phyloP scores from a whole-genome alignment of 2,329 filamentous ascomycete species.

The Fusarium sp. region DNA sequence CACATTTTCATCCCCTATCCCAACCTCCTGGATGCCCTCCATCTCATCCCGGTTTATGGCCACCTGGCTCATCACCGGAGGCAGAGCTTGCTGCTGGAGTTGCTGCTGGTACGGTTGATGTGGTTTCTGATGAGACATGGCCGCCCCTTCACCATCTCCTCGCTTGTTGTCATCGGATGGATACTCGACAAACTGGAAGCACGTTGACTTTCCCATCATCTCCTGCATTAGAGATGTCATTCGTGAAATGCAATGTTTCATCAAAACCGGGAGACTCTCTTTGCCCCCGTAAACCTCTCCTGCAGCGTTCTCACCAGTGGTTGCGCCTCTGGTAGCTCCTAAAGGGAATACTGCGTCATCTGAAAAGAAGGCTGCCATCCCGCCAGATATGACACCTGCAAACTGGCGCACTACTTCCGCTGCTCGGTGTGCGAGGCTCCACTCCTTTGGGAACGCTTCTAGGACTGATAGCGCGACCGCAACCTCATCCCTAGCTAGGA shows the following conservation, averaged over 20 bases:
- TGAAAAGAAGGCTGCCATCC: conserved; percentile 1
- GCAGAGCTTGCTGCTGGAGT: not conserved
- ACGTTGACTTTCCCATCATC: not conserved
- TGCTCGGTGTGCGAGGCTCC: conserved; percentile 46
- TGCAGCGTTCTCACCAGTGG: not conserved
- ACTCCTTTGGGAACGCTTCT: conserved; percentile 49
- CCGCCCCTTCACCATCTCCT: not conserved
- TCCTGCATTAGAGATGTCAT: not conserved
- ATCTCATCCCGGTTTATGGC: not conserved
- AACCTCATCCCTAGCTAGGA: conserved; percentile 47
- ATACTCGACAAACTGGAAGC: not conserved
- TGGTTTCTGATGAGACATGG: not conserved
- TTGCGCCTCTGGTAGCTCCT: not conserved
- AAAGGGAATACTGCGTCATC: not conserved
- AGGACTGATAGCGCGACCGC: conserved; percentile 45
- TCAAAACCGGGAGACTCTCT: not conserved
- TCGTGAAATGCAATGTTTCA: not conserved
- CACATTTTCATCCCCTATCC: not conserved
- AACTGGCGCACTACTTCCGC: conserved; percentile 47
- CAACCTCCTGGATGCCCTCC: not conserved
- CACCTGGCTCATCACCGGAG: not conserved
- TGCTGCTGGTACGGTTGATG: not conserved
- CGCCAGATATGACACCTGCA: conserved; percentile 2
- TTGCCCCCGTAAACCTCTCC: not conserved
- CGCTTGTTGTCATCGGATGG: not conserved